Evolutionary conservation across 2,329 filamentous ascomycete genomes (phyloP), one percentile per base, ranked within the genome.

Genomic region (Trichoderma koningii): DNA sequence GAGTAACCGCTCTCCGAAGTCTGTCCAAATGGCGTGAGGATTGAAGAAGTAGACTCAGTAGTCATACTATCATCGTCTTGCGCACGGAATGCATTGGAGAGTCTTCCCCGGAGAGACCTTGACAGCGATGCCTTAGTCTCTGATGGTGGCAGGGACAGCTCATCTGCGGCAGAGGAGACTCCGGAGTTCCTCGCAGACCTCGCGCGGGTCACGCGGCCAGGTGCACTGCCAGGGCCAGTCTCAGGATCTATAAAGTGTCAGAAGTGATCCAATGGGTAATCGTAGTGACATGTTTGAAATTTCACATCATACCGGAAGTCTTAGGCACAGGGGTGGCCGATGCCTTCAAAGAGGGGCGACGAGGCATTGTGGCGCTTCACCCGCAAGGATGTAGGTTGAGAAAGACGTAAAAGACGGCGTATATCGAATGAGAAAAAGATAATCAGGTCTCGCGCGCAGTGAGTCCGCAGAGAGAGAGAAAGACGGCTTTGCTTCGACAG

Each of bases 1-100:
- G 75, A 77, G 51, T 73, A 73, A 9, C 71, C 74, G 38, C 71
- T 74, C 26, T 74, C 76, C 1, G 76, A 74, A 12, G 73, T 72
- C 3, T 59, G 68, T 9, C 73, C 73, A 3, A 68, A 47, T 21
- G 76, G 71, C 4, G 76, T 76, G 47, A 71, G 72, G 0, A 68
- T 71, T 5, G 76, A 76, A 17, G 76, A 78, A 7, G 70, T 70
- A 7, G 76, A 74, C 42, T 73, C 73, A 52, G 71, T 75, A 26
- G 68, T 67, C 6, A 52, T 6, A 19, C 38, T 30, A 19, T 51
- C 52, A 10, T 51, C 63, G 56, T 70, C 72, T 52, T 68, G 60
- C 5, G 66, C 51, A 17, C 69, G 45, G 6, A 68, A 66, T 23
- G 66, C 63, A 30, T 34, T 19, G 28, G 64, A 69, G 9, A 73